Evolutionary conservation across 2,329 filamentous ascomycete genomes (phyloP).

Genomic region (Phaeosphaeria sp.): DNA sequence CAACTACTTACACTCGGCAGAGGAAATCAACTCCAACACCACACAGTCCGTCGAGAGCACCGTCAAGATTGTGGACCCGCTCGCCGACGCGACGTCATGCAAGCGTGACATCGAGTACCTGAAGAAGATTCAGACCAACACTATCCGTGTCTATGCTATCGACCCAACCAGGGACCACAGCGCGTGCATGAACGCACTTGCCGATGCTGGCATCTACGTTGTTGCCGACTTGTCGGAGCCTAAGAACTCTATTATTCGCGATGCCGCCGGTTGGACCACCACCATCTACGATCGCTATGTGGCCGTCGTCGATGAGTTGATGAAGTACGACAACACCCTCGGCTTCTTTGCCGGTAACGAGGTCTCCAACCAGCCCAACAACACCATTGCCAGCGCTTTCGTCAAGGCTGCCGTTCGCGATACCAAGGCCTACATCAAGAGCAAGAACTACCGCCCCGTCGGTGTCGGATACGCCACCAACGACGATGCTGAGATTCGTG

Average conservation of each 20-base stretch:
- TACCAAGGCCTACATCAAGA: constrained; percentile 91
- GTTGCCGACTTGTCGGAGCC: constrained; percentile 84
- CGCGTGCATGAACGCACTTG: constrained; percentile 82
- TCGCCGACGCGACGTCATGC: constrained; percentile 75
- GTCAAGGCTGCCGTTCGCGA: constrained; percentile 98
- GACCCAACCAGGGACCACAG: constrained; percentile 80
- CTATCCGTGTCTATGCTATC: constrained; percentile 93
- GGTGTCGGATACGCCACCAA: constrained; percentile 97
- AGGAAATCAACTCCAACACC: constrained; percentile 66
- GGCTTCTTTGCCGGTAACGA: constrained; percentile 99
- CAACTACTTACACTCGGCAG: constrained; percentile 33
- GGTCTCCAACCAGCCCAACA: constrained; percentile 87
- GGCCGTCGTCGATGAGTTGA: constrained; percentile 79
- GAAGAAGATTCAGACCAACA: constrained; percentile 81
- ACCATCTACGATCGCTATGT: constrained; percentile 83
- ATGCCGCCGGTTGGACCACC: constrained; percentile 78
- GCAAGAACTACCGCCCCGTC: constrained; percentile 76
- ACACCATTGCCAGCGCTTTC: constrained; percentile 88
- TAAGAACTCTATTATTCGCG: constrained; percentile 81
- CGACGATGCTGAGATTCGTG: constrained; percentile 84
- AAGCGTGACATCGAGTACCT: constrained; percentile 86
- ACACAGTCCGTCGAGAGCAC: constrained; percentile 58
- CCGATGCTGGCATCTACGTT: constrained; percentile 84
- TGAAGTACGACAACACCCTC: constrained; percentile 86
- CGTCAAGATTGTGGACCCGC: constrained; percentile 77